Conservation (phyloP, 257 asterid genomes). For the Pogostemon cablin region DNA sequence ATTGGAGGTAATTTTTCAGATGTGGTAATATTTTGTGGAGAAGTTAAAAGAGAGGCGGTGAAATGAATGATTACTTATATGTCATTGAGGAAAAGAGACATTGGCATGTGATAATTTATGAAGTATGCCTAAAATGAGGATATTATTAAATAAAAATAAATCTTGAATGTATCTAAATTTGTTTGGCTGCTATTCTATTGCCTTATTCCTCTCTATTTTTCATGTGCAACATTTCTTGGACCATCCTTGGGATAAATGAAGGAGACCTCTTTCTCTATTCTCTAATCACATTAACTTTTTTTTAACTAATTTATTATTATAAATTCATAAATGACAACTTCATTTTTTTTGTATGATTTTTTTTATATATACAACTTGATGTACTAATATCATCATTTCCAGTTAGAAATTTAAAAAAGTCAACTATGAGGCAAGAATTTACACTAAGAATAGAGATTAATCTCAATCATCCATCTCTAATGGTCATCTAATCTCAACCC, state of each 20-base stretch:
- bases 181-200: constrained; percentile 12
- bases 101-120: constrained; percentile 36
- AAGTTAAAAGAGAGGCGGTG: background rate
- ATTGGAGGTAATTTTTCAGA: too few species aligned
- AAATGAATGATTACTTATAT: background rate
- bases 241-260: constrained; percentile 11
- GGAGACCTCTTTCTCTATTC: background rate
- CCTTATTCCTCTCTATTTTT: constrained; percentile 26
- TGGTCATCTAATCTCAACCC: too few species aligned
- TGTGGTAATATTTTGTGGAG: too few species aligned
- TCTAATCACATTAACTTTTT: background rate
- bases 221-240: constrained; percentile 27
- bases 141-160: constrained; percentile 5
- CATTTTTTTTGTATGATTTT: too few species aligned
- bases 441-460: too few species aligned
- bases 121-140: constrained; percentile 27
- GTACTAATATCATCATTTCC: too few species aligned
- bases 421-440: too few species aligned
- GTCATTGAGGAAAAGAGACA: constrained; percentile 15
- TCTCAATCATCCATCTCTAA: too few species aligned
- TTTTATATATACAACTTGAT: too few species aligned
- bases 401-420: too few species aligned
- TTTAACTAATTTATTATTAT: too few species aligned
- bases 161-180: constrained; percentile 17
- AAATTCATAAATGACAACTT: too few species aligned